Conservation (phyloP, 73 alveolate species). For the Blepharisma japonicum region DNA sequence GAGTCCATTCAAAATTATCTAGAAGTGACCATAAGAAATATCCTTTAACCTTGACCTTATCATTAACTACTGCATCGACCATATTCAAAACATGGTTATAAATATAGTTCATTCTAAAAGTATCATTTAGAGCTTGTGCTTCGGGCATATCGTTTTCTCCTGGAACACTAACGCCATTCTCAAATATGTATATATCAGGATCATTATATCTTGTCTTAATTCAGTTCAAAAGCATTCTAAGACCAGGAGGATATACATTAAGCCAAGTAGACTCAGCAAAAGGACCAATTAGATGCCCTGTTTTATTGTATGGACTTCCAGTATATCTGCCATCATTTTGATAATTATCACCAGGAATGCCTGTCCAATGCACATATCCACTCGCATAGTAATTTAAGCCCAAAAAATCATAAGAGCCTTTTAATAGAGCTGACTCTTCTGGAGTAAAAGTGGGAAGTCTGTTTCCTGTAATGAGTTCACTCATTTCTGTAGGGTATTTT, state of each 20-base stretch:
- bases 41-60: neutral
- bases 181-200: constrained; percentile 33
- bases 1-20: constrained; percentile 45
- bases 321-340: constrained; percentile 7
- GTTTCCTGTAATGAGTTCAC: neutral
- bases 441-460: constrained; percentile 45
- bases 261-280: constrained; percentile 42
- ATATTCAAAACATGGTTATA: neutral
- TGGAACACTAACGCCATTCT: constrained; percentile 49
- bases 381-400: constrained; percentile 42
- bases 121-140: neutral
- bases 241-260: constrained; percentile 41
- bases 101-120: neutral
- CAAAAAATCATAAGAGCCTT: constrained; percentile 41
- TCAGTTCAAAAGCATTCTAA: constrained; percentile 39
- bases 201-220: constrained; percentile 31
- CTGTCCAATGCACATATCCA: neutral
- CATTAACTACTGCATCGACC: neutral
- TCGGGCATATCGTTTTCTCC: constrained; percentile 22
- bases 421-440: constrained; percentile 3
- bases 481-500: constrained; percentile 43
- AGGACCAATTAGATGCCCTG: constrained; percentile 43
- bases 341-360: constrained; percentile 27
- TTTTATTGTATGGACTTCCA: neutral
- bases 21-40: neutral